Conservation (phyloP, 129 eudicot species). For the Helianthus tuberosus region DNA sequence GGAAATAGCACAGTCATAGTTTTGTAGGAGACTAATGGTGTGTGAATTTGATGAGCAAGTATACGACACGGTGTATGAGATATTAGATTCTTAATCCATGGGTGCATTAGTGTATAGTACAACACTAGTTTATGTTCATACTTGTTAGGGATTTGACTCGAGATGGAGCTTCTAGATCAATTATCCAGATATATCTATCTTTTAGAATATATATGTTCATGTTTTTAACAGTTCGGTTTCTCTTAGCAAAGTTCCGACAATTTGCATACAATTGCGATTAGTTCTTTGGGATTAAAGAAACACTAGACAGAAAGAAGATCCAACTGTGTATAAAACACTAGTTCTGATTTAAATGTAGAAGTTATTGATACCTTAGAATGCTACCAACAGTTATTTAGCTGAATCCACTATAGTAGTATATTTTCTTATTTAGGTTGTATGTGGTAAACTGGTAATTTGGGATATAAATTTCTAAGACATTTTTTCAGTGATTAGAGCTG, state of each 20-base stretch:
- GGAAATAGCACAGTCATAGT: neutral
- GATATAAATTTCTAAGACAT: neutral
- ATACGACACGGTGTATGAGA: conserved; percentile 14
- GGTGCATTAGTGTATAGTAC: neutral
- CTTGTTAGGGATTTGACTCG: neutral
- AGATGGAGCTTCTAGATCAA: conserved; percentile 9
- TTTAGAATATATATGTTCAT: neutral
- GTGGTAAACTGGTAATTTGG: neutral
- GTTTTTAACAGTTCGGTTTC: neutral
- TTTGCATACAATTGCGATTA: neutral
- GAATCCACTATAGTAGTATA: neutral
- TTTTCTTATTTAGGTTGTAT: neutral
- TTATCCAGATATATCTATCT: conserved; percentile 6
- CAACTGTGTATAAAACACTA: neutral
- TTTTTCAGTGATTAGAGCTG: neutral
- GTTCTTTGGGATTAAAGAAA: neutral
- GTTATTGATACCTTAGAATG: too few species aligned
- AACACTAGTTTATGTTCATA: conserved; percentile 4
- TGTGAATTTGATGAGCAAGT: conserved; percentile 8
- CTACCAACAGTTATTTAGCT: neutral
- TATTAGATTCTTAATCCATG: neutral
- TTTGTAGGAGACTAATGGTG: neutral
- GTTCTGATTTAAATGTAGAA: conserved; percentile 9
- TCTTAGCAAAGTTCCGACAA: neutral
- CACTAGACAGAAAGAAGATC: neutral